Percentiles rank a stretch among this genome's conserved stretches.
Evolutionary conservation across 345 rosid species (phyloP).

Genomic region (Corchorus capsularis): DNA sequence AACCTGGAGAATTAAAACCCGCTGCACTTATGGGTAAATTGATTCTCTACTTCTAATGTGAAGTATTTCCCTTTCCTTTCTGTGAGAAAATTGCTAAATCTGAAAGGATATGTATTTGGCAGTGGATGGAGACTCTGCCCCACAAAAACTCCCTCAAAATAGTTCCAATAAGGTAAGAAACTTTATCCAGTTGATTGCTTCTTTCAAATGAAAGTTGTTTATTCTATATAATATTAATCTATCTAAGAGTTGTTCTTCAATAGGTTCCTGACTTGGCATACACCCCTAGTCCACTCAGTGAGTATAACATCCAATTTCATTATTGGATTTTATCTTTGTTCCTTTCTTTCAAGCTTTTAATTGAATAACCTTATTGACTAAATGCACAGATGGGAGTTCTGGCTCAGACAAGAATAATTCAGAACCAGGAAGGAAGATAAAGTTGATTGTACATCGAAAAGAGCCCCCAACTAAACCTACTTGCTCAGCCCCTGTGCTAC

Average conservation of each 20-base stretch:
- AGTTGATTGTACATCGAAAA: constrained; percentile 43
- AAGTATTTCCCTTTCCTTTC: constrained; percentile 12
- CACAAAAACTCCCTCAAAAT: constrained; percentile 61
- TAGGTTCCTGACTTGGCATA: constrained; percentile 68
- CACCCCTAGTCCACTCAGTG: constrained; percentile 72
- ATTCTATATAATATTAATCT: constrained; percentile 22
- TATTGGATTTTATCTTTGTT: constrained; percentile 23
- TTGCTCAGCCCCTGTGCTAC: constrained; percentile 53
- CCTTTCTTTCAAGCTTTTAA: constrained; percentile 14
- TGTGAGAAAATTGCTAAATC: constrained; percentile 14
- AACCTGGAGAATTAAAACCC: constrained; percentile 65
- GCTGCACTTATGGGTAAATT: constrained; percentile 66
- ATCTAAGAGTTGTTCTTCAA: constrained; percentile 42
- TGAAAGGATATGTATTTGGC: constrained; percentile 29
- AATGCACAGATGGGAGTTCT: constrained; percentile 63
- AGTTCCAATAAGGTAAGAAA: constrained; percentile 77
- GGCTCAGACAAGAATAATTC: constrained; percentile 67
- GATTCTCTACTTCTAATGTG: neutral
- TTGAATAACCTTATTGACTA: constrained; percentile 5
- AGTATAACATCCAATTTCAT: constrained; percentile 48
- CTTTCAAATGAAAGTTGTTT: constrained; percentile 22
- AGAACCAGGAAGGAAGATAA: constrained; percentile 68
- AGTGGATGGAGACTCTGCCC: constrained; percentile 88
- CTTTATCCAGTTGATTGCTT: constrained; percentile 21
- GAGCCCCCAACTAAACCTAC: constrained; percentile 57